Evolutionary conservation across 1,284 basidiomycete genomes (phyloP).

Genomic region (Marasmius oreades): DNA sequence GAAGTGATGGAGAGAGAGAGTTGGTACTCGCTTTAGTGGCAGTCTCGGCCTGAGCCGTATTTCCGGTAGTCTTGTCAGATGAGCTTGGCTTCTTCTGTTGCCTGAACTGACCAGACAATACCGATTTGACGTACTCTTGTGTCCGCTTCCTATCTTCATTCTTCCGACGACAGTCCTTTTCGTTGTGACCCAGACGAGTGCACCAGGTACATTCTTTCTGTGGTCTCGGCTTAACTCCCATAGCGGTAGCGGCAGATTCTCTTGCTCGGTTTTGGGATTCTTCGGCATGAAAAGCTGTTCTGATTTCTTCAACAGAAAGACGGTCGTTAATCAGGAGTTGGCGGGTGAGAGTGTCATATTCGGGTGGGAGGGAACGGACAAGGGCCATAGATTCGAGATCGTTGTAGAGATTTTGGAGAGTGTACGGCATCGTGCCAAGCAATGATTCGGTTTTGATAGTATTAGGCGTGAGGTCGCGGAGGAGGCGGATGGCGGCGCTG

Average conservation of each 20-base stretch:
- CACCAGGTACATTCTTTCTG: conserved; percentile 34
- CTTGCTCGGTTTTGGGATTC: neutral
- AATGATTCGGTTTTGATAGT: neutral
- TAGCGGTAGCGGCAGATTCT: conserved; percentile 1
- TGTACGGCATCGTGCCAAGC: conserved; percentile 3
- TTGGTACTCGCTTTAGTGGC: too few relatives aligned
- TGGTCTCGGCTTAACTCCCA: neutral
- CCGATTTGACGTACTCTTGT: too few relatives aligned
- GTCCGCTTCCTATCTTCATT: conserved; percentile 10
- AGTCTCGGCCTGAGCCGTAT: too few relatives aligned
- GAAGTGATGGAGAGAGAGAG: too few relatives aligned
- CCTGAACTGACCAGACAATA: too few relatives aligned
- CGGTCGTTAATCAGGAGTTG: too few relatives aligned
- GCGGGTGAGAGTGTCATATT: too few relatives aligned
- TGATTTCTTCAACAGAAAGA: too few relatives aligned
- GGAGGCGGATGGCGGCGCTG: too few relatives aligned
- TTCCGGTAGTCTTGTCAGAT: too few relatives aligned
- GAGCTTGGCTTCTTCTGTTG: too few relatives aligned
- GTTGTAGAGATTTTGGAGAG: conserved; percentile 14
- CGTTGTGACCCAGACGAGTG: too few relatives aligned
- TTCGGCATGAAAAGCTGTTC: conserved; percentile 9
- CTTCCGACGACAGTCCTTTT: conserved; percentile 27
- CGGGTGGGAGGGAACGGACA: conserved; percentile 19
- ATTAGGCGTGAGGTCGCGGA: conserved; percentile 1
- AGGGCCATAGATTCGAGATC: conserved; percentile 22